Evolutionary conservation across 805 yeast genomes (phyloP).

Genomic region (Candida vartiovaarae): DNA sequence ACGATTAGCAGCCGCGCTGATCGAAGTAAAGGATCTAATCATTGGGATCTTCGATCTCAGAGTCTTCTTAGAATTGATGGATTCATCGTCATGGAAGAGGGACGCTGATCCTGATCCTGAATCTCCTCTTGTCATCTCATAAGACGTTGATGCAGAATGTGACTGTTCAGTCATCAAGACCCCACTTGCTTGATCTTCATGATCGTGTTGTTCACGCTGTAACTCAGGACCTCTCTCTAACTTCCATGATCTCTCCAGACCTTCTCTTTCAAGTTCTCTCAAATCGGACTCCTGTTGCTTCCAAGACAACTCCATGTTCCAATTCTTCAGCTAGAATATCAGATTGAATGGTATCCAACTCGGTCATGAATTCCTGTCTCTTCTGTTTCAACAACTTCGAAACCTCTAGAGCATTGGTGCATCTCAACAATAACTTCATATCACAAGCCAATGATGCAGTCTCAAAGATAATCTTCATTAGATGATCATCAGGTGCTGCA

Average conservation of each 20-base stretch:
- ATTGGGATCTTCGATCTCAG: not conserved
- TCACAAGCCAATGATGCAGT: conserved; percentile 57
- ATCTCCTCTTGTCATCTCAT: not conserved
- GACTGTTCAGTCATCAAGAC: too few species aligned
- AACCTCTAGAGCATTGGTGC: conserved; percentile 48
- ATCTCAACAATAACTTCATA: conserved; percentile 52
- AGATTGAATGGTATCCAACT: conserved; percentile 9
- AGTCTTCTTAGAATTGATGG: not conserved
- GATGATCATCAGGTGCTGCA: conserved; percentile 46
- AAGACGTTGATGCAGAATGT: too few species aligned
- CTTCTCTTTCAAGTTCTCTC: too few species aligned
- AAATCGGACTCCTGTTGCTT: not conserved
- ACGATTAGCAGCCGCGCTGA: not conserved
- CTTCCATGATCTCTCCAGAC: too few species aligned
- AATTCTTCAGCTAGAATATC: not conserved
- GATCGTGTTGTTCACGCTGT: too few species aligned
- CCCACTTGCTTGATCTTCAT: too few species aligned
- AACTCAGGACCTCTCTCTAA: too few species aligned
- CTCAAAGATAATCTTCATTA: conserved; percentile 56
- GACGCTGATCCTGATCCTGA: not conserved
- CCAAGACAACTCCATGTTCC: not conserved
- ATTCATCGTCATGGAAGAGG: not conserved
- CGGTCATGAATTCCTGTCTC: conserved; percentile 15
- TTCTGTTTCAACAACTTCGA: conserved; percentile 30
- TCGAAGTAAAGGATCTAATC: not conserved